Evolutionary conservation across 2,329 filamentous ascomycete genomes (phyloP).

Genomic region (Ophiostoma pallidulum): DNA sequence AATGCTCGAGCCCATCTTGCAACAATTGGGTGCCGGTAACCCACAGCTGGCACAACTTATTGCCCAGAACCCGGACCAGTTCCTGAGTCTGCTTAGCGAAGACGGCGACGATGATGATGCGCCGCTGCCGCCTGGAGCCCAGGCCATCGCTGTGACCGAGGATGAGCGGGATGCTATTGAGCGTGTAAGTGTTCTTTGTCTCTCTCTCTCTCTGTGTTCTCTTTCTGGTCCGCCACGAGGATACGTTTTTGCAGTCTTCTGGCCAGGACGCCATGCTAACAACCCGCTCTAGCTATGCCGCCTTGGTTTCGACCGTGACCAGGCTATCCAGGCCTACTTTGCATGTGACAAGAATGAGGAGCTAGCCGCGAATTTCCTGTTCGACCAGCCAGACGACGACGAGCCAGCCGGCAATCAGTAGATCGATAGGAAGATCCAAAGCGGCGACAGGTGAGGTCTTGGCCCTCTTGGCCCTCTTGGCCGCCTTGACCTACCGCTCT

Average conservation of each 20-base stretch:
- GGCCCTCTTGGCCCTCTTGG: too few species aligned
- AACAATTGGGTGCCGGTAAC: conserved; percentile 91
- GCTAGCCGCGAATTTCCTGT: conserved; percentile 93
- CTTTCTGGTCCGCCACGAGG: too few species aligned
- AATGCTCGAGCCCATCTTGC: conserved; percentile 96
- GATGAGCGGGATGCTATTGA: conserved; percentile 97
- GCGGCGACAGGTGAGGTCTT: background rate
- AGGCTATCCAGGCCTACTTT: conserved; percentile 96
- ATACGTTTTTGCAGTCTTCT: too few species aligned
- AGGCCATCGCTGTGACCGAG: conserved; percentile 84
- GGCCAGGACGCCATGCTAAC: too few species aligned
- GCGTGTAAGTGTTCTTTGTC: conserved; percentile 48
- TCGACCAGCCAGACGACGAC: conserved; percentile 89
- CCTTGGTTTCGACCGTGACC: conserved; percentile 84
- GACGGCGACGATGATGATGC: conserved; percentile 70
- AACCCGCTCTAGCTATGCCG: conserved; percentile 61
- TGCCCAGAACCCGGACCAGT: conserved; percentile 83
- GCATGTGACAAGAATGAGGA: conserved; percentile 99
- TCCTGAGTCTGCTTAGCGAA: conserved; percentile 82
- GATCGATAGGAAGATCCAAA: background rate
- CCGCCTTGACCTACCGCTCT: too few species aligned
- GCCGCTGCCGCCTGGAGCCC: conserved; percentile 75
- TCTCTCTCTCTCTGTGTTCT: background rate
- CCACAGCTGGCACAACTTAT: conserved; percentile 91
- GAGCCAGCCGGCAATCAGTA: conserved; percentile 33